phyloP scores from a whole-genome alignment of 202 grass and related monocot genomes.

The Zoysia matrella region DNA sequence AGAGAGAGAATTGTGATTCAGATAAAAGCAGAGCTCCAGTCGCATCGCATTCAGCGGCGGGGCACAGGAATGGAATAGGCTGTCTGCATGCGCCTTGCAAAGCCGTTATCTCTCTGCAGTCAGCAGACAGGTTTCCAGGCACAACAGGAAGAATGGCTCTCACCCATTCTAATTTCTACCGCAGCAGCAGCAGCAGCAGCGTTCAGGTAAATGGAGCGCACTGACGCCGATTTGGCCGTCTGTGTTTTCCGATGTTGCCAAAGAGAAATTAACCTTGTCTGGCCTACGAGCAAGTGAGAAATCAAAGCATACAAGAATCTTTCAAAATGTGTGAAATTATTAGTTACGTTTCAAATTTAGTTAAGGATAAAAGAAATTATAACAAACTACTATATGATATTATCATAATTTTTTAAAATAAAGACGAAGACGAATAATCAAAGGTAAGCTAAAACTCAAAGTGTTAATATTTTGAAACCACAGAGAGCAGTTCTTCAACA shows the following conservation, averaged over 20 bases:
- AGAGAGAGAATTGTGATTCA: no score
- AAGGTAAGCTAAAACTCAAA: no score
- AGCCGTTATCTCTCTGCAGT: slow-evolving; percentile 40
- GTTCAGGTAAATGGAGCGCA: slow-evolving; percentile 16
- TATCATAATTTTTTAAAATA: no score
- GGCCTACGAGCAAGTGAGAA: neutral
- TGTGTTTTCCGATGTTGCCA: slow-evolving; percentile 6
- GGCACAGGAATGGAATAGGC: slow-evolving; percentile 31
- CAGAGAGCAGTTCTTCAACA: neutral
- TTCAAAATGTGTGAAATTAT: no score
- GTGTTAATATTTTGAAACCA: neutral
- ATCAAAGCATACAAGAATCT: neutral
- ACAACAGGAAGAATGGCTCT: slow-evolving; percentile 34
- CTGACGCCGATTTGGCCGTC: slow-evolving; percentile 3
- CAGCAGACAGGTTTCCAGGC: slow-evolving; percentile 11
- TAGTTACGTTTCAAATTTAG: no score
- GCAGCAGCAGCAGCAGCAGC: slow-evolving; percentile 2
- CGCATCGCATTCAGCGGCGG: slow-evolving; percentile 20
- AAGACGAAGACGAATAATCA: no score
- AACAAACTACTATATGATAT: no score
- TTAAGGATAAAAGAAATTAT: no score
- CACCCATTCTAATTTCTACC: slow-evolving; percentile 29
- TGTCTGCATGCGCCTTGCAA: slow-evolving; percentile 14
- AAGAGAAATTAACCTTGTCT: neutral
- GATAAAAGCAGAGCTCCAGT: slow-evolving; percentile 25